Conservation (phyloP, 176 grass and related monocot species). For the Calamus simplicifolius region DNA sequence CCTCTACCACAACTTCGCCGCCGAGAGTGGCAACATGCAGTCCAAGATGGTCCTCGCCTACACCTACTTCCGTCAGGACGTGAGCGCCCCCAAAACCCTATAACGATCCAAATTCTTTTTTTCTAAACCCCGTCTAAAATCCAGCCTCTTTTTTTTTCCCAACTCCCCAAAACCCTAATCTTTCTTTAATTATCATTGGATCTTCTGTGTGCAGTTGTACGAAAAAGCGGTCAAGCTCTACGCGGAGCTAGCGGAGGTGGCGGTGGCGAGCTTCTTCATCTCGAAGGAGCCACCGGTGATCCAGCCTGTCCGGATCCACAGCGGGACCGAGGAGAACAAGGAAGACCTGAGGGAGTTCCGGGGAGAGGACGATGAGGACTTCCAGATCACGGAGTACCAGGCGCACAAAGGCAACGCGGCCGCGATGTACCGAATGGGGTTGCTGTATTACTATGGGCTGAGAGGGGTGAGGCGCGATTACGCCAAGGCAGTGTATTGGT, state of each 20-base stretch:
- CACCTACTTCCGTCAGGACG: conserved; percentile 82
- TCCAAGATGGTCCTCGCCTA: conserved; percentile 96
- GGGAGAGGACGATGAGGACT: conserved; percentile 87
- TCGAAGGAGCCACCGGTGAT: conserved; percentile 85
- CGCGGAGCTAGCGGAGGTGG: conserved; percentile 90
- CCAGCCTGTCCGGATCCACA: conserved; percentile 61
- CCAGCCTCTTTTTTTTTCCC: too few species aligned
- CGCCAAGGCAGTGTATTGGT: conserved; percentile 73
- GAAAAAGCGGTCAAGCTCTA: conserved; percentile 89
- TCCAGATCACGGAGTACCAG: conserved; percentile 97
- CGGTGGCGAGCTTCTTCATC: conserved; percentile 76
- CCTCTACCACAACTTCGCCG: conserved; percentile 83
- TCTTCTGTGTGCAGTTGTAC: conserved; percentile 48
- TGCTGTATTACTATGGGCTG: conserved; percentile 96
- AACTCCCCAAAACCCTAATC: too few species aligned
- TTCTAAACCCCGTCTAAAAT: too few species aligned
- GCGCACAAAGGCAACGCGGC: conserved; percentile 68
- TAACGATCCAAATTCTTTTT: too few species aligned
- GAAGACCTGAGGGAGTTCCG: conserved; percentile 83
- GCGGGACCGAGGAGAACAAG: conserved; percentile 90
- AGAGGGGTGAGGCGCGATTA: conserved; percentile 75
- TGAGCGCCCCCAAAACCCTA: conserved; percentile 15
- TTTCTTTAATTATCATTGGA: too few species aligned
- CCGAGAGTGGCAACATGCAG: conserved; percentile 70
- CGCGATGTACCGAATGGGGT: conserved; percentile 79